These are phyloP conservation scores for Hanseniaspora uvarum DNA, from an alignment of 1,139 yeast species.

Conservation along the genomic window DNA sequence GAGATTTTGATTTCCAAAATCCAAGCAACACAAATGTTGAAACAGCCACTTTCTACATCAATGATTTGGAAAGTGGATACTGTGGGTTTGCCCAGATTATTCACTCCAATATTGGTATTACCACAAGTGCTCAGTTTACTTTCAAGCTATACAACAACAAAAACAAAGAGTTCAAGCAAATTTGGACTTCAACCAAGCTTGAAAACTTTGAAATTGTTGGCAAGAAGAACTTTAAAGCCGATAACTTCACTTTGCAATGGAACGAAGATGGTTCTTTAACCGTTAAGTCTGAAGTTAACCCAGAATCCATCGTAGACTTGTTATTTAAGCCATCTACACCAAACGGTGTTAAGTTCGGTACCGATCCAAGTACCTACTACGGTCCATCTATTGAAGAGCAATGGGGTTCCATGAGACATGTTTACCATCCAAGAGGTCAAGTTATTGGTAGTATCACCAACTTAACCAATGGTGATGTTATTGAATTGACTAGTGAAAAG, in stretches of 20 bases:
- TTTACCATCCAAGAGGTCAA: constrained; percentile 86
- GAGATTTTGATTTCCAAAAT: constrained; percentile 64
- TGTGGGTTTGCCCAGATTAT: constrained; percentile 88
- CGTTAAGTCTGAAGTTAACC: constrained; percentile 54
- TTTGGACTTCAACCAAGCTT: constrained; percentile 86
- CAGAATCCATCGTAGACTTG: constrained; percentile 65
- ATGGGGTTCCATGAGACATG: constrained; percentile 96
- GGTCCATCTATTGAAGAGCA: constrained; percentile 76
- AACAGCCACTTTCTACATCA: constrained; percentile 84
- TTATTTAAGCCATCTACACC: constrained; percentile 52
- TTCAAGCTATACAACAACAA: constrained; percentile 56
- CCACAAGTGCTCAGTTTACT: constrained; percentile 90
- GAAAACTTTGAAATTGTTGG: constrained; percentile 60
- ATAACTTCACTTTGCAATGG: constrained; percentile 53
- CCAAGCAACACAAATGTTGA: constrained; percentile 86
- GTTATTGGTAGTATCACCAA: constrained; percentile 52
- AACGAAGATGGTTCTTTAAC: constrained; percentile 46
- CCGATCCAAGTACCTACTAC: constrained; percentile 71
- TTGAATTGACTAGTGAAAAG: constrained; percentile 22
- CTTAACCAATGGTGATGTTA: constrained; percentile 32
- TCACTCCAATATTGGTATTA: constrained; percentile 82
- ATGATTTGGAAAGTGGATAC: constrained; percentile 50
- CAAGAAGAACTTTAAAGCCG: constrained; percentile 76
- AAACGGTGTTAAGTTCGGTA: constrained; percentile 74
- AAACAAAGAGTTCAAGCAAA: constrained; percentile 34